A percentile compares a stretch with the other conserved stretches of the same genome.
phyloP scores from a whole-genome alignment of 345 rosid genomes.

The Syzygium oleosum region DNA sequence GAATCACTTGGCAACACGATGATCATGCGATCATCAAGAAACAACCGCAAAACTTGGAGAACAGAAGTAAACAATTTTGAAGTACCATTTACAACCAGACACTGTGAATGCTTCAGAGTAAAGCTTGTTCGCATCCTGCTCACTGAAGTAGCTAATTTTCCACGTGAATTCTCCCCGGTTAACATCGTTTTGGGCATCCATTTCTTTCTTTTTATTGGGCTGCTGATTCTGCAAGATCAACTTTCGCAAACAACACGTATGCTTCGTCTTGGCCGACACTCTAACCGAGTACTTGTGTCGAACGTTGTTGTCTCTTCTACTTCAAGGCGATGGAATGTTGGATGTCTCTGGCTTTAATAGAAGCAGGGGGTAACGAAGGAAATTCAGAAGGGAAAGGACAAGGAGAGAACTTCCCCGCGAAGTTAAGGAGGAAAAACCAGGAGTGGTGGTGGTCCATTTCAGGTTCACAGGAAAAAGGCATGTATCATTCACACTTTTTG shows the following conservation, averaged over 20 bases:
- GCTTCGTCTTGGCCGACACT: neutral
- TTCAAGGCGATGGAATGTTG: neutral
- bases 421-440: neutral
- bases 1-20: neutral
- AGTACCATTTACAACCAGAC: neutral
- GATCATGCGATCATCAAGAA: neutral
- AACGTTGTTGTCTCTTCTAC: neutral
- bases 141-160: neutral
- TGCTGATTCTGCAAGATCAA: neutral
- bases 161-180: neutral
- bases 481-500: neutral
- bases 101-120: neutral
- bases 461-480: neutral
- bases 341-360: neutral
- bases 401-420: neutral
- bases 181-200: neutral
- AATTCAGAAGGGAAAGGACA: too few relatives aligned
- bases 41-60: neutral
- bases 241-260: neutral
- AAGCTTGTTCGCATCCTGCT: neutral
- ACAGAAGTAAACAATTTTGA: too few relatives aligned
- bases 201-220: neutral
- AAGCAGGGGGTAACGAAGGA: too few relatives aligned
- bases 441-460: too few relatives aligned
- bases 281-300: neutral